Conservation (phyloP, 2,329 filamentous ascomycete genomes). For the Diaporthe batatas region DNA sequence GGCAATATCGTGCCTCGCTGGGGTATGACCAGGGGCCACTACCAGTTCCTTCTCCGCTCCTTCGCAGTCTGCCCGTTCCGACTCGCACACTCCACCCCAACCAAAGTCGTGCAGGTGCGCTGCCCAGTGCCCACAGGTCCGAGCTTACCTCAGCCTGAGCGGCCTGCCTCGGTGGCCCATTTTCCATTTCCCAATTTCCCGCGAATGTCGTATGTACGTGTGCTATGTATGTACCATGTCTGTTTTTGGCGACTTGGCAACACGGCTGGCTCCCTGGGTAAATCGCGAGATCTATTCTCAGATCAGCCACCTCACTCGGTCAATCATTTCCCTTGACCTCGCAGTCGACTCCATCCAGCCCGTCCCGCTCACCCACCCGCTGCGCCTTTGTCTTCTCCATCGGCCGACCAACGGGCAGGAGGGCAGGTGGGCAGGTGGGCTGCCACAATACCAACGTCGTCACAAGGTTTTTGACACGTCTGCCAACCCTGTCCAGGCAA, state of each 20-base stretch:
- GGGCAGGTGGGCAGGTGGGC: not conserved
- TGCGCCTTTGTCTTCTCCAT: slow-evolving; percentile 25
- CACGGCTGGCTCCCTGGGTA: slow-evolving; percentile 25
- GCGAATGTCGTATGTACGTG: not conserved
- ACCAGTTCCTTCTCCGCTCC: not conserved
- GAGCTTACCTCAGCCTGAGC: slow-evolving; percentile 27
- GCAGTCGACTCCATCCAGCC: not conserved
- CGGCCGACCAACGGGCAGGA: not conserved
- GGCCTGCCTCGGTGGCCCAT: not conserved
- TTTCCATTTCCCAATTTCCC: slow-evolving; percentile 1
- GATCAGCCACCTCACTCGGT: slow-evolving; percentile 14
- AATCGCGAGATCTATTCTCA: slow-evolving; percentile 32
- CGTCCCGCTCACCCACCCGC: slow-evolving; percentile 7
- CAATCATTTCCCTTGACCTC: slow-evolving; percentile 3
- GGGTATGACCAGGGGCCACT: not conserved
- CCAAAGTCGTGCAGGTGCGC: not conserved
- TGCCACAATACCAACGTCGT: not conserved
- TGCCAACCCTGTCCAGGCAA: not conserved
- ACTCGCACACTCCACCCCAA: not conserved
- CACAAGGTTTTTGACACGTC: not conserved
- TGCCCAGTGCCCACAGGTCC: not conserved
- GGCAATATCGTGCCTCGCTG: slow-evolving; percentile 4
- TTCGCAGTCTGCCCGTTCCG: not conserved
- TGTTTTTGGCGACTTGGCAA: slow-evolving; percentile 3
- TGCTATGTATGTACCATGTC: not conserved